Evolutionary conservation across 306 rosid genomes (phyloP), one percentile per base, ranked within the genome.

Genomic region (Pueraria montana): DNA sequence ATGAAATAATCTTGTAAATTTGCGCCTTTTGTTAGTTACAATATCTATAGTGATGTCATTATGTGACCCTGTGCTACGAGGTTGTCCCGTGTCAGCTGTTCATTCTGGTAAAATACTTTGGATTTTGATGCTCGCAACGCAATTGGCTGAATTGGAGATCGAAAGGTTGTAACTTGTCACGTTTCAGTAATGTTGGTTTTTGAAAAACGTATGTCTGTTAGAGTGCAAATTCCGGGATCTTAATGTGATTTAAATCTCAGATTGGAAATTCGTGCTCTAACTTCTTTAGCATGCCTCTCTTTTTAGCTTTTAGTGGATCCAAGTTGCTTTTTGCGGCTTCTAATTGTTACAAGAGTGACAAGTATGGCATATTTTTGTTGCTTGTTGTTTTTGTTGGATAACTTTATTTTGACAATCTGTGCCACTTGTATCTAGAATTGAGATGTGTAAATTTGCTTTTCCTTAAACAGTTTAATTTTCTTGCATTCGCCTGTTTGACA

Each of bases 191-290:
- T 56, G 14, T 56, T 56, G 5, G 13, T 56, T 56, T 56, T 20
- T 21, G 16, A 21, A 23, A 56, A 56, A 56, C 5, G 4, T 21
- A 58, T 12, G 66, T 8, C 23, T 32, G 18, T 32, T 17, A 64
- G 12, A 16, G 46, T 64, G 43, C 20, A 27, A 30, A 30, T 34
- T 30, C 11, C 6, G 43, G 69, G 69, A 63, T 63, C 11, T 64
- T 34, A 64, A 6, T 13, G 20, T 34, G 23, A 4, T 64, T 74
- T 32, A 26, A 75, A 34, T 36, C 4, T 73, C 74, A 36, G 58
- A 56, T 69, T 45, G 52, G 61, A 84, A 49, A 80, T 76, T 56
- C 10, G n/a, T 36, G 66, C 45, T 71, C 61, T 12, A 24, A 68
- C 59, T 68, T 18, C 36, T 69, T 67, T 82, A 55, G 17, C 8